A percentile compares a stretch with the other conserved stretches of the same genome.
Conservation (phyloP, 352 stramenopile genomes). For the Phytopythium kandeliae region DNA sequence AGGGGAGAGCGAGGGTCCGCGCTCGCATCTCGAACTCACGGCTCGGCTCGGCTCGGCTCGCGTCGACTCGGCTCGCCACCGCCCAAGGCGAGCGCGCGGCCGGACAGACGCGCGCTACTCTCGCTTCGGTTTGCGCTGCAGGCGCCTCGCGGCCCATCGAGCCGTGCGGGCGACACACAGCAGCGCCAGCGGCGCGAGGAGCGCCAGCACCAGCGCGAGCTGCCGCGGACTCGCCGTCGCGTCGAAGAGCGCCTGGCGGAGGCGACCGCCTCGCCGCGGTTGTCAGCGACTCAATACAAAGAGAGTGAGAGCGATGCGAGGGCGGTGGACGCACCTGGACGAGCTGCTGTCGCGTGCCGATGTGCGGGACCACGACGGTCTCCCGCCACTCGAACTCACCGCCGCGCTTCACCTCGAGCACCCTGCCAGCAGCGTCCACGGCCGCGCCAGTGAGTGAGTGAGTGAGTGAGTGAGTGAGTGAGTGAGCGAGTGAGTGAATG, state of each 20-base stretch:
- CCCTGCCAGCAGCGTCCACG: slow-evolving; percentile 9
- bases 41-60: too few species aligned
- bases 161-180: background rate
- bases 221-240: background rate
- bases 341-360: slow-evolving; percentile 10
- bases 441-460: too few species aligned
- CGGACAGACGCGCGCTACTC: background rate
- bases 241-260: background rate
- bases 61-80: too few species aligned
- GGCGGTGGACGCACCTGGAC: slow-evolving; percentile 16
- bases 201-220: background rate
- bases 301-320: too few species aligned
- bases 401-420: slow-evolving; percentile 21
- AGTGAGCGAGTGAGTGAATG: too few species aligned
- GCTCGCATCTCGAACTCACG: too few species aligned
- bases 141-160: background rate
- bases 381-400: slow-evolving; percentile 27
- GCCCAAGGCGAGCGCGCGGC: background rate
- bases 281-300: too few species aligned
- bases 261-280: too few species aligned
- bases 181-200: background rate
- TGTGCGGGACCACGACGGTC: slow-evolving; percentile 24
- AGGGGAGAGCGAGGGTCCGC: too few species aligned
- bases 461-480: too few species aligned
- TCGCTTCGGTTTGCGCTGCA: background rate